Evolutionary conservation across 345 rosid genomes (phyloP).

Genomic region (Psidium guajava): DNA sequence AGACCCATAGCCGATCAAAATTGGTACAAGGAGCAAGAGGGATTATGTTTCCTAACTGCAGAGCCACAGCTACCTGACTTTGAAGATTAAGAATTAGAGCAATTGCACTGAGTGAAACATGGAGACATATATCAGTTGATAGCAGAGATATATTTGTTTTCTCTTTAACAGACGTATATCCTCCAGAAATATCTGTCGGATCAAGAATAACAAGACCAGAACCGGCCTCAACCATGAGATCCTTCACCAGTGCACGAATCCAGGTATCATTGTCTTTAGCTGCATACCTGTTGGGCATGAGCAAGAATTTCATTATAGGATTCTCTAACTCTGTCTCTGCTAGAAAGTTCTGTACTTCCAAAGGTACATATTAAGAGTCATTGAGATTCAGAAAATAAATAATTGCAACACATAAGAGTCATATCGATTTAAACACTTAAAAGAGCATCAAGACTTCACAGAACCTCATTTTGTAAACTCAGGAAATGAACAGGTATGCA

Average conservation of each 20-base stretch:
- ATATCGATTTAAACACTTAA: background rate
- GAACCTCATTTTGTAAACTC: background rate
- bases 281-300: slow-evolving; percentile 54
- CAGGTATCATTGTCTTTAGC: slow-evolving; percentile 91
- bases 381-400: background rate
- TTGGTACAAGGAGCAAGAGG: slow-evolving; percentile 84
- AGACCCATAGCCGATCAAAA: slow-evolving; percentile 79
- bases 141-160: slow-evolving; percentile 77
- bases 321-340: background rate
- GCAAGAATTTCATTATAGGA: background rate
- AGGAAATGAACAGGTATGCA: background rate
- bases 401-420: background rate
- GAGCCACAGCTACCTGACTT: slow-evolving; percentile 65
- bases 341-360: background rate
- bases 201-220: slow-evolving; percentile 91
- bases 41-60: slow-evolving; percentile 79
- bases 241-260: slow-evolving; percentile 82
- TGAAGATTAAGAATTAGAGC: slow-evolving; percentile 83
- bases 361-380: background rate
- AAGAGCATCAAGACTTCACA: background rate
- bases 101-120: slow-evolving; percentile 75
- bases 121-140: slow-evolving; percentile 78
- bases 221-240: slow-evolving; percentile 82
- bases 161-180: slow-evolving; percentile 85
- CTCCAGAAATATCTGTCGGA: slow-evolving; percentile 86